phyloP scores from a whole-genome alignment of 495 filamentous ascomycete genomes.

The Aspergillus campestris region DNA sequence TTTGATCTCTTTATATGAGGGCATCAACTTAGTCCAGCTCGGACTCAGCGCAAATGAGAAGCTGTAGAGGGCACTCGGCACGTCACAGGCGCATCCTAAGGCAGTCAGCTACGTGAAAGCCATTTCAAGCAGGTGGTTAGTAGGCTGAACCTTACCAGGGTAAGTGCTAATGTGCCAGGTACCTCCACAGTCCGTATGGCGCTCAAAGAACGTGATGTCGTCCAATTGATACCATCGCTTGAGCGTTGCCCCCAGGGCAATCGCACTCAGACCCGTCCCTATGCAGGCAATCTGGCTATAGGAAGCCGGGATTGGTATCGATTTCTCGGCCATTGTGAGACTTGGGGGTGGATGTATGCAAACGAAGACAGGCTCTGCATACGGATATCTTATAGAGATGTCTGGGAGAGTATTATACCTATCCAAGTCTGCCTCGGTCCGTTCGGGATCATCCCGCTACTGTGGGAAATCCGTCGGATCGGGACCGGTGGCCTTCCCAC shows the following conservation, averaged over 20 bases:
- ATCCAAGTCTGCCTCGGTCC: no score
- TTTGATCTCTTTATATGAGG: constrained; percentile 36
- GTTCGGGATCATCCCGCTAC: no score
- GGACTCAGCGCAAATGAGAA: constrained; percentile 43
- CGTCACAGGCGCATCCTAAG: constrained; percentile 19
- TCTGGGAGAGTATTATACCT: no score
- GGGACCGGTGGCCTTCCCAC: no score
- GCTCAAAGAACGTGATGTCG: constrained; percentile 22
- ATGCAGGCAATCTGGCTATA: constrained; percentile 22
- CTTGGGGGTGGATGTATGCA: no score
- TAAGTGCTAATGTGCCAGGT: constrained; percentile 25
- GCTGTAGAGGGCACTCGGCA: constrained; percentile 33
- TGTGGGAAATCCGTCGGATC: no score
- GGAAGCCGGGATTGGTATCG: no score
- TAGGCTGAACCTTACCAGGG: constrained; percentile 15
- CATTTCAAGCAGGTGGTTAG: no score
- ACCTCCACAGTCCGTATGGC: constrained; percentile 15
- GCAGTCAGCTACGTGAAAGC: background rate
- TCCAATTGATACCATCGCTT: constrained; percentile 22
- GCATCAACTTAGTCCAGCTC: constrained; percentile 36
- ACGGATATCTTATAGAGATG: no score
- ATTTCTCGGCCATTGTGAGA: no score
- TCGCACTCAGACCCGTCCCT: constrained; percentile 15
- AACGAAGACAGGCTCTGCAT: no score
- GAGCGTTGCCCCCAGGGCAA: constrained; percentile 20